Conservation (phyloP, 352 stramenopile species). For the Plasmopara viticola region DNA sequence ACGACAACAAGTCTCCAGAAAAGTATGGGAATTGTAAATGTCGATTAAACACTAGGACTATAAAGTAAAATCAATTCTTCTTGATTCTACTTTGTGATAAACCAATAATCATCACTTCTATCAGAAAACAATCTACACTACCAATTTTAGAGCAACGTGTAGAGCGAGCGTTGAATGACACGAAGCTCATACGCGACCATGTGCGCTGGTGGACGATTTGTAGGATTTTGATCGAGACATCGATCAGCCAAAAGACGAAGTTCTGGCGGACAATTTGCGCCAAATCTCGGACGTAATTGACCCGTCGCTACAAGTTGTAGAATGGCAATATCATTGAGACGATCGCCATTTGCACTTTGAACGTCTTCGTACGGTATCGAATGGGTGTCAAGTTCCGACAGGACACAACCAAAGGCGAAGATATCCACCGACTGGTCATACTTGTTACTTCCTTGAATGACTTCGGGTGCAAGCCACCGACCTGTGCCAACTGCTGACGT, state of each 20-base stretch:
- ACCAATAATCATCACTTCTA: no score
- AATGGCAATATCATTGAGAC: constrained; percentile 38
- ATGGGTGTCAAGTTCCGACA: constrained; percentile 62
- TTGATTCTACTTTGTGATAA: no score
- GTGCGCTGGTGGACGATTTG: constrained; percentile 37
- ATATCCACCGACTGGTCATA: constrained; percentile 50
- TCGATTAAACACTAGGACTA: no score
- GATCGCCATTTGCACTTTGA: constrained; percentile 19
- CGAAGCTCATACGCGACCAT: constrained; percentile 46
- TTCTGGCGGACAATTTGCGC: constrained; percentile 28
- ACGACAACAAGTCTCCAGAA: no score
- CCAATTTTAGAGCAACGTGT: constrained; percentile 1
- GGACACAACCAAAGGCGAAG: constrained; percentile 41
- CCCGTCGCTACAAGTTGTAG: constrained; percentile 48
- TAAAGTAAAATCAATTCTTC: no score
- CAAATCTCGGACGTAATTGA: constrained; percentile 36
- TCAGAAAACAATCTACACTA: background rate
- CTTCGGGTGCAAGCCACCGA: constrained; percentile 49
- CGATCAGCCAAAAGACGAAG: constrained; percentile 31
- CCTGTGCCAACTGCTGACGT: constrained; percentile 41
- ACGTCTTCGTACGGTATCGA: constrained; percentile 44
- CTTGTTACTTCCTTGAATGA: constrained; percentile 37
- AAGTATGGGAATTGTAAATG: no score
- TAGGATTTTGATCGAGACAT: constrained; percentile 34
- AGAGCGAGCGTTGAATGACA: constrained; percentile 3